Evolutionary conservation across 352 stramenopile genomes (phyloP).

Genomic region (Globisporangium nagaii): DNA sequence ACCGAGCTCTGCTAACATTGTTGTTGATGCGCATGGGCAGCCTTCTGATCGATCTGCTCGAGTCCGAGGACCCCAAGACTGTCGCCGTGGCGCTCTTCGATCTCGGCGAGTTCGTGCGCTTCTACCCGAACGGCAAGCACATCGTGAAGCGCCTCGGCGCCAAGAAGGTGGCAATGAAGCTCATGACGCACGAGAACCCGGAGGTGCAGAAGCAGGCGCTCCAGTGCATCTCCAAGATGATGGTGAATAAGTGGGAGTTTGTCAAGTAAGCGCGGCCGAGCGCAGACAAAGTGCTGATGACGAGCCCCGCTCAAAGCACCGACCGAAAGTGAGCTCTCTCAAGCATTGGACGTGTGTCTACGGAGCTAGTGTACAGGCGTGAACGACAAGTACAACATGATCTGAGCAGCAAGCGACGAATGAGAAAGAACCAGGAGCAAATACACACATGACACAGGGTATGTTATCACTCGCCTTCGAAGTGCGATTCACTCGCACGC

Average conservation of each 20-base stretch:
- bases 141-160: slow-evolving; percentile 95
- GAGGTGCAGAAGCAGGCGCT: slow-evolving; percentile 98
- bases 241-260: slow-evolving; percentile 98
- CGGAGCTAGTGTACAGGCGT: too few species aligned
- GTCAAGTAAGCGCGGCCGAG: slow-evolving; percentile 82
- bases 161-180: slow-evolving; percentile 96
- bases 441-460: too few species aligned
- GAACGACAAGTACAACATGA: too few species aligned
- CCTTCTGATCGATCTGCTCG: slow-evolving; percentile 91
- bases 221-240: slow-evolving; percentile 98
- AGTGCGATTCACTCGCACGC: too few species aligned
- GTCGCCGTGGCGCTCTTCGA: slow-evolving; percentile 95
- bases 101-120: slow-evolving; percentile 96
- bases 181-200: slow-evolving; percentile 96
- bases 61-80: slow-evolving; percentile 91
- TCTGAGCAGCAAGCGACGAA: too few species aligned
- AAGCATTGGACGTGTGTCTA: too few species aligned
- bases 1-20: slow-evolving; percentile 3
- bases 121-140: slow-evolving; percentile 96
- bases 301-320: too few species aligned
- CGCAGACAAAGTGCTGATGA: too few species aligned
- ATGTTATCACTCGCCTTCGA: too few species aligned
- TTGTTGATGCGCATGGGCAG: slow-evolving; percentile 25
- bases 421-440: too few species aligned
- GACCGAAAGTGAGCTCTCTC: too few species aligned